Evolutionary conservation across 352 stramenopile species (phyloP), one percentile per base, ranked within the genome.

Genomic region (Peronosclerospora sorghi): DNA sequence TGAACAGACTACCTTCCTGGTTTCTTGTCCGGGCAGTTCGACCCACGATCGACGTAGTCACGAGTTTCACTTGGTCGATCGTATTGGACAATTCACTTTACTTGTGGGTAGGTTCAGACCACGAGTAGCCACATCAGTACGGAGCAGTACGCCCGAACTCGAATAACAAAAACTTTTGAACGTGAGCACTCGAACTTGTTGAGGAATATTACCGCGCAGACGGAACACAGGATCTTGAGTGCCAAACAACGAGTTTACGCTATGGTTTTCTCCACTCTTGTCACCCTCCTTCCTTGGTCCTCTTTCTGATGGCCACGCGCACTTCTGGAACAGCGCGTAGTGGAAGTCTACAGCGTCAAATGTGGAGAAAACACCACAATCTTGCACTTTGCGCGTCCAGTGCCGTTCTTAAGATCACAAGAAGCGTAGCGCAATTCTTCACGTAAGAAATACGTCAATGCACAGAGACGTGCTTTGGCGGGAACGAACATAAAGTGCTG

Each of bases 31-130:
- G 92, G 7, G 96, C 96, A 29, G 97, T 99, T 59, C 96, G 93
- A 28, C 97, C 97, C 54, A 99, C 97, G 83, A 73, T 99, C 96
- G 8, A 99, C 95, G 65, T 99, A 99, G 65, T 97, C 90, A 39
- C 98, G 94, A 28, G 97, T 97, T 72, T 98, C 97, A 27, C 86
- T 97, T 12, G 96, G 95, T 26, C 96, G 85, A 63, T 99, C 96
- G 68, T 98, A 99, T 56, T 99, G 97, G 30, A 99, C 89, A 68
- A 94, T 89, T 73, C 87, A 90, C 35, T 93, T 94, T 13, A 99
- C 94, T 26, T n/a, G 97, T 92, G 18, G 83, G 85, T 65, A 99
- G 94, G 67, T 99, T 97, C 12, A 99, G 72, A 36, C 97, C 97
- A 55, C 96, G 82, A 10, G 95, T 86, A 5, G 96, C 96, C 10